Percentiles rank a stretch among this genome's conserved stretches.
Evolutionary conservation across 805 yeast species (phyloP).

Genomic region (Metschnikowia lachancei): DNA sequence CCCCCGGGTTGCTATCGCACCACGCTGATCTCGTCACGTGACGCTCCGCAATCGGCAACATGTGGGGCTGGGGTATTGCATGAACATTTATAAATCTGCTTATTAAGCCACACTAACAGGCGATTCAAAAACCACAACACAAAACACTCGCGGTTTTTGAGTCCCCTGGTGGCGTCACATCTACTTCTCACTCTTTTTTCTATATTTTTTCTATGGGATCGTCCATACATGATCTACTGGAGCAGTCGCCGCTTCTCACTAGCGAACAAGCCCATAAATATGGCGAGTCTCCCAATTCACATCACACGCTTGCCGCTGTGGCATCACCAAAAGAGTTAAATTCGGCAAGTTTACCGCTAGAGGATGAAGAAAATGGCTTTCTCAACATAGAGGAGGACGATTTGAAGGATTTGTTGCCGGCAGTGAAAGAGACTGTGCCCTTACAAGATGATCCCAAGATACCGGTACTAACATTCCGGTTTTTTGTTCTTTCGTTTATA

Average conservation of each 20-base stretch:
- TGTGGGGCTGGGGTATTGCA: conserved; percentile 5
- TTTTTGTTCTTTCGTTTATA: conserved; percentile 31
- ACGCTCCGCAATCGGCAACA: conserved; percentile 3
- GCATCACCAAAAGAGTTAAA: neutral
- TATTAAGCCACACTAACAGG: neutral
- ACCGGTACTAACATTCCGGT: conserved; percentile 40
- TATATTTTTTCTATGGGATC: conserved; percentile 1
- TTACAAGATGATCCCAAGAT: conserved; percentile 38
- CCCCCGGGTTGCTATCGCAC: neutral
- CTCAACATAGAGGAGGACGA: conserved; percentile 19
- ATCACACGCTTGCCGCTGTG: neutral
- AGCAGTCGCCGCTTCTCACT: conserved; percentile 9
- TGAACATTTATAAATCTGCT: neutral
- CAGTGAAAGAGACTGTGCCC: conserved; percentile 37
- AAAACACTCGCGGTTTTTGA: neutral
- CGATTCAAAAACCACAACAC: too few species aligned
- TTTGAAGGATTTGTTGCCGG: conserved; percentile 28
- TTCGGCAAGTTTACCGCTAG: neutral
- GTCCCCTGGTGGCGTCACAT: too few species aligned
- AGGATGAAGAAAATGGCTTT: conserved; percentile 1
- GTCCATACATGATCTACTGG: conserved; percentile 6
- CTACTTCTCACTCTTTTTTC: too few species aligned
- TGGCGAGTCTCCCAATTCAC: neutral
- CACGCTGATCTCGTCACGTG: conserved; percentile 5
- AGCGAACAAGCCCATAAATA: neutral